Evolutionary conservation across 2,329 filamentous ascomycete species (phyloP), one percentile per base, ranked within the genome.

Genomic region (Penicillium expansum): DNA sequence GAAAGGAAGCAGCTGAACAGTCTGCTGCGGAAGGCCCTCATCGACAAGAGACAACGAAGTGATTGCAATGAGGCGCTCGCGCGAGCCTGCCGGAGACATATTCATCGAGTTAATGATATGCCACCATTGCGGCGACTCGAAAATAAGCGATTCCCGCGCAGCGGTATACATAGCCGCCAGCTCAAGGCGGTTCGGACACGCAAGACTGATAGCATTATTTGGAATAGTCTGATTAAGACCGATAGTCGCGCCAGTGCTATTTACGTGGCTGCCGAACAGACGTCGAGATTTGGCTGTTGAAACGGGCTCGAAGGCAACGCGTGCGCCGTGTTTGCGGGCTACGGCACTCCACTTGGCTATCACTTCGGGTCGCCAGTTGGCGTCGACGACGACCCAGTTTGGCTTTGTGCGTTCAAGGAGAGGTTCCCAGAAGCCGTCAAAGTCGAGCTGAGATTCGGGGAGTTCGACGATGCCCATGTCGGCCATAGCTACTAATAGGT

Each of bases 401-500:
- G 87, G 90, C 64, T 78, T 80, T 13, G 81, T 77, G 3, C 77
- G 74, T 13, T 77, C 72, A 8, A 91, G 76, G 29, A 84, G 77
- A 1, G 84, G 80, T 48, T 82, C 80, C 86, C 88, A 91, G n/a
- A 86, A 82, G 47, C 62, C 63, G 18, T 74, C 68, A 43, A 81
- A 77, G 48, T 80, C 74, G 33, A 77, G 69, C 10, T 66, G 57
- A 20, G 68, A 42, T 38, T 73, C 71, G 3, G 77, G 74, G 7
- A 74, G 73, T 63, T 85, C 80, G 38, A 96, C 84, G 65, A 96
- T 93, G 54, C 81, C 84, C 92, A 97, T 97, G 70, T 97, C 94
- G 5, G 93, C 92, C 91, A 97, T 96, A 44, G 92, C 93, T 61
- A 97, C 76, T n/a, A 92, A 82, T 2, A 99, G 83, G 61, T 92